A percentile compares a stretch with the other conserved stretches of the same genome.
Conservation (phyloP, 805 yeast genomes). For the Kazachstania martiniae region DNA sequence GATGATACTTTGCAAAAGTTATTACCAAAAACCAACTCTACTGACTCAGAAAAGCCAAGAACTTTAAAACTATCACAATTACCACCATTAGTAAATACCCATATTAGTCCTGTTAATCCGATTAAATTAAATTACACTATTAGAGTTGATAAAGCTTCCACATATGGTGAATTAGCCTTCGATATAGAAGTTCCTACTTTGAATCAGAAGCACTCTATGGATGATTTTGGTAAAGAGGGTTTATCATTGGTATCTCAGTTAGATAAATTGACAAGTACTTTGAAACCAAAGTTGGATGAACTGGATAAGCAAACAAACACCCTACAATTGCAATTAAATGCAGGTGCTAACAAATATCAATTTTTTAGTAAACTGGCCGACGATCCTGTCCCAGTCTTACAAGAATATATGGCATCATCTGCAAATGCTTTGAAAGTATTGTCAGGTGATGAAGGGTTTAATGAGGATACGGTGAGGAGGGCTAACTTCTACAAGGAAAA, state of each 20-base stretch:
- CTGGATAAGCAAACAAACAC: slow-evolving; percentile 35
- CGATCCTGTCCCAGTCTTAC: slow-evolving; percentile 67
- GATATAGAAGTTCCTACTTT: slow-evolving; percentile 58
- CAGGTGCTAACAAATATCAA: slow-evolving; percentile 53
- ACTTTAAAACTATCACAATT: slow-evolving; percentile 41
- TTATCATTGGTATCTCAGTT: slow-evolving; percentile 18
- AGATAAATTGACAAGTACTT: slow-evolving; percentile 21
- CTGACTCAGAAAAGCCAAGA: slow-evolving; percentile 4
- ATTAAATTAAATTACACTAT: slow-evolving; percentile 65
- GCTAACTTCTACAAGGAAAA: slow-evolving; percentile 59
- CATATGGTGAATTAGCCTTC: slow-evolving; percentile 67
- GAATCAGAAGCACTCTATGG: slow-evolving; percentile 3
- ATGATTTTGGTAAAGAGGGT: slow-evolving; percentile 24
- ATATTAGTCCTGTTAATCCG: slow-evolving; percentile 71
- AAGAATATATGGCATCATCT: slow-evolving; percentile 69
- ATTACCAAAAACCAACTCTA: slow-evolving; percentile 19
- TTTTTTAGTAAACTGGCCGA: slow-evolving; percentile 66
- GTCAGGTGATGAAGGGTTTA: slow-evolving; percentile 81
- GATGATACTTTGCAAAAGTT: slow-evolving; percentile 36
- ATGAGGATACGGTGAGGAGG: slow-evolving; percentile 80
- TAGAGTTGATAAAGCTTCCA: slow-evolving; percentile 64
- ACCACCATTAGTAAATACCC: slow-evolving; percentile 32
- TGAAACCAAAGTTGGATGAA: slow-evolving; percentile 32
- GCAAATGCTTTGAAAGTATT: slow-evolving; percentile 75
- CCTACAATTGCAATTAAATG: slow-evolving; percentile 40